A percentile compares a stretch with the other conserved stretches of the same genome.
Conservation (phyloP, 208 protist genomes). For the Acanthamoeba lugdunensis region DNA sequence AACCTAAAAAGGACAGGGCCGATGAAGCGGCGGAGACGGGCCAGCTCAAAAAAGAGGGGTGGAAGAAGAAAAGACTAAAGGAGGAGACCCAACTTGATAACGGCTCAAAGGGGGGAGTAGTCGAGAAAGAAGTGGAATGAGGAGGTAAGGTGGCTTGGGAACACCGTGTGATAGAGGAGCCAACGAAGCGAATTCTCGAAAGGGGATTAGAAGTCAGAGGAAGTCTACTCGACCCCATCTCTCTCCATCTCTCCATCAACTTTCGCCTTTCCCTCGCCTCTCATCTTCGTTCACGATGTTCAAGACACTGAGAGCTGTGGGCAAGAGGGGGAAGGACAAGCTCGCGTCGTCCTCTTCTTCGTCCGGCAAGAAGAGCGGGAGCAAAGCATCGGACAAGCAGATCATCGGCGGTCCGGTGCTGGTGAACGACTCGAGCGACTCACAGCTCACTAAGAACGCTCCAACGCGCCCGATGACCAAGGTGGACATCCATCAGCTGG, state of each 20-base stretch:
- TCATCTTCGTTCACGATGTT: not conserved
- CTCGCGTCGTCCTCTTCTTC: not conserved
- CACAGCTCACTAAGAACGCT: not conserved
- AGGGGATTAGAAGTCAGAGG: no score
- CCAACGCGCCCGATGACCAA: not conserved
- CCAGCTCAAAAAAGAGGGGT: no score
- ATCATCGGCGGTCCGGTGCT: conserved; percentile 22
- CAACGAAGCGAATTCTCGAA: no score
- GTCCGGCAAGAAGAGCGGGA: not conserved
- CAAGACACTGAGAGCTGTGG: not conserved
- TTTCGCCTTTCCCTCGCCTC: no score
- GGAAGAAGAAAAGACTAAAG: not conserved
- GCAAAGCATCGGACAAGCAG: not conserved
- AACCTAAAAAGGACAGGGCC: no score
- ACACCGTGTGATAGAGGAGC: no score
- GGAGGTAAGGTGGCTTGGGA: no score
- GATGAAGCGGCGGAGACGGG: no score
- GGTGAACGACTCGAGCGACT: conserved; percentile 14
- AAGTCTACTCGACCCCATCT: no score
- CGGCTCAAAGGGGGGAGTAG: no score
- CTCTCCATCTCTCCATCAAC: not conserved
- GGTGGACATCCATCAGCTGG: conserved; percentile 39
- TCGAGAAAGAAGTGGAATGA: no score
- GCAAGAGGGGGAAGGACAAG: conserved; percentile 20
- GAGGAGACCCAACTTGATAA: not conserved